These are phyloP conservation scores for Phyllosticta citrichinensis DNA, from an alignment of 2,329 filamentous ascomycete species.

Conservation along the genomic window DNA sequence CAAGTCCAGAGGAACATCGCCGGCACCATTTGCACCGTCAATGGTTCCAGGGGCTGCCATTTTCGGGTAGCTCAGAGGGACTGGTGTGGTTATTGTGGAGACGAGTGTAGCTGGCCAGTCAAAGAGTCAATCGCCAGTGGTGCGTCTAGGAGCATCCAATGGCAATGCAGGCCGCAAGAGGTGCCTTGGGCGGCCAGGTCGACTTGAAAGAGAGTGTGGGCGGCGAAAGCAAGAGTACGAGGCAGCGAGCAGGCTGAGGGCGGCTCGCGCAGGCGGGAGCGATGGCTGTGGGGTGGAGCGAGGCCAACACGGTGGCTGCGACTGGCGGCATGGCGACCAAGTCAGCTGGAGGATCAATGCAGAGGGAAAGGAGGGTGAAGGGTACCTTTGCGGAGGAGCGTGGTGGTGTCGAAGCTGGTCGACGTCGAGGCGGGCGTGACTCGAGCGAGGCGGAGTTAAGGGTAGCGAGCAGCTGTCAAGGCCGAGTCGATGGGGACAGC, in stretches of 20 bases:
- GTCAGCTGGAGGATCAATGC: slow-evolving; percentile 6
- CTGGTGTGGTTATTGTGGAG: background rate
- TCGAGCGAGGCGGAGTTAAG: slow-evolving; percentile 9
- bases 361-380: background rate
- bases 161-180: background rate
- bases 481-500: background rate
- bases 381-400: slow-evolving; percentile 2
- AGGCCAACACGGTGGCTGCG: background rate
- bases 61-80: background rate
- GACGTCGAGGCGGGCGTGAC: slow-evolving; percentile 6
- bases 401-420: slow-evolving; percentile 1
- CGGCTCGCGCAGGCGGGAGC: slow-evolving; percentile 1
- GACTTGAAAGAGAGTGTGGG: background rate
- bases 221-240: background rate
- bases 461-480: background rate
- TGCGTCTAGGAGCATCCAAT: background rate
- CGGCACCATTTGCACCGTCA: slow-evolving; percentile 5
- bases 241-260: background rate
- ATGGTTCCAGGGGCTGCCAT: slow-evolving; percentile 8
- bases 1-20: background rate
- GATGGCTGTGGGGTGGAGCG: background rate
- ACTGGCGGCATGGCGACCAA: background rate
- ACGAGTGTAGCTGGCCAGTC: background rate
- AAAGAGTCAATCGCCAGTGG: background rate
- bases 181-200: background rate